Evolutionary conservation across 768 basidiomycete species (phyloP).

Genomic region (Atractiella rhizophila): DNA sequence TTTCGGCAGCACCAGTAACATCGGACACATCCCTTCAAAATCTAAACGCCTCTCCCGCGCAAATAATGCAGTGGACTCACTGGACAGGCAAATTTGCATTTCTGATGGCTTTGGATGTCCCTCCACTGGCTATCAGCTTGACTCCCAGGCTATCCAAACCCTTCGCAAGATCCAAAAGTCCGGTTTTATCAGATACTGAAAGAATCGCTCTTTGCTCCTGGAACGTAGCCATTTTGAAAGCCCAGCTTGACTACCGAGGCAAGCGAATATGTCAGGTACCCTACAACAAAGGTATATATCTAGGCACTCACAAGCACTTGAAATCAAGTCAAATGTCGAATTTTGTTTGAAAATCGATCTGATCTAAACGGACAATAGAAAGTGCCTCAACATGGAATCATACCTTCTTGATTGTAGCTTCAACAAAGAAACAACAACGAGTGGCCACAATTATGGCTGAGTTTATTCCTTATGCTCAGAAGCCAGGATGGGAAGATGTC

Average conservation of each 20-base stretch:
- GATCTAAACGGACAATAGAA: no score
- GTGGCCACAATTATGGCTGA: no score
- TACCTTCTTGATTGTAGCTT: no score
- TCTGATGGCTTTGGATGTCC: conserved; percentile 91
- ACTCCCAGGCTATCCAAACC: conserved; percentile 61
- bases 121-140: conserved; percentile 75
- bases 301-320: no score
- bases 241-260: no score
- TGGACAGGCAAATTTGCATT: conserved; percentile 74
- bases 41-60: background rate
- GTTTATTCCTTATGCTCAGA: no score
- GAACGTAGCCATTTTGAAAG: background rate
- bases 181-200: conserved; percentile 88
- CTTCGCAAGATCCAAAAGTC: conserved; percentile 62
- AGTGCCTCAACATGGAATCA: no score
- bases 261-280: no score
- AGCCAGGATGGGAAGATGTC: conserved; percentile 45
- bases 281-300: no score
- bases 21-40: conserved; percentile 68
- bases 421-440: no score
- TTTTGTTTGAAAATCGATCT: no score
- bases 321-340: no score
- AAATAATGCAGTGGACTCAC: conserved; percentile 28
- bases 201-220: conserved; percentile 41
- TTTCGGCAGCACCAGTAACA: conserved; percentile 93